Conservation (phyloP, 2,329 filamentous ascomycete genomes). For the Colletotrichum higginsianum region DNA sequence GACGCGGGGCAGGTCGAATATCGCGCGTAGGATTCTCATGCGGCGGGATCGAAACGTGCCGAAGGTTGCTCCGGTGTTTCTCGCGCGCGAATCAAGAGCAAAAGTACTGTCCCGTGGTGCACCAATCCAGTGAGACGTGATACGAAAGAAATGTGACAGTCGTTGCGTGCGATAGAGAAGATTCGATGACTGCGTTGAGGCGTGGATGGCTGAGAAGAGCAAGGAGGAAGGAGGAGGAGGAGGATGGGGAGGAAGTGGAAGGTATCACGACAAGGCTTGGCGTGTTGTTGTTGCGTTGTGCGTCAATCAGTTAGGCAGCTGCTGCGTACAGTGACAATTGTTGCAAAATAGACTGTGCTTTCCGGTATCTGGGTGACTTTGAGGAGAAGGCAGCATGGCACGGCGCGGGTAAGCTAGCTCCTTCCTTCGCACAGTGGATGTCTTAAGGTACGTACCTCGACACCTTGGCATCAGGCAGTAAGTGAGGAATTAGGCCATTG, state of each 20-base stretch:
- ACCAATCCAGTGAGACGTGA: background rate
- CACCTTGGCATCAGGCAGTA: background rate
- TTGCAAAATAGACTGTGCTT: background rate
- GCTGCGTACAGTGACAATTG: constrained; percentile 31
- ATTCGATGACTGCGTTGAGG: background rate
- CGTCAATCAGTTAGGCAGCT: constrained; percentile 34
- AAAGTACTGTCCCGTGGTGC: background rate
- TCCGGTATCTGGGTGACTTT: no score
- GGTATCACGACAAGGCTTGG: constrained; percentile 32
- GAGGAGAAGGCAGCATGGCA: background rate
- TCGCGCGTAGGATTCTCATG: background rate
- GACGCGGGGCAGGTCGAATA: no score
- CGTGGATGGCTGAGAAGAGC: background rate
- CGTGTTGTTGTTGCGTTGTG: constrained; percentile 22
- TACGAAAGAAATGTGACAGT: background rate
- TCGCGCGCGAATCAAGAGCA: background rate
- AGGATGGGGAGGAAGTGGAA: background rate
- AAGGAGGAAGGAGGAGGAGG: background rate
- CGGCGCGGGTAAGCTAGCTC: background rate
- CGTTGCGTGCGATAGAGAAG: background rate
- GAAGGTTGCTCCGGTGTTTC: constrained; percentile 8
- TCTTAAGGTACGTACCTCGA: background rate
- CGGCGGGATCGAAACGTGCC: constrained; percentile 2
- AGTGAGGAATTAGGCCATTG: background rate
- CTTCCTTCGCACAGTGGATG: background rate